Base-by-base conservation (phyloP, 192 early-diverging fungal genomes). In the Jimgerdemannia lactiflua region DNA sequence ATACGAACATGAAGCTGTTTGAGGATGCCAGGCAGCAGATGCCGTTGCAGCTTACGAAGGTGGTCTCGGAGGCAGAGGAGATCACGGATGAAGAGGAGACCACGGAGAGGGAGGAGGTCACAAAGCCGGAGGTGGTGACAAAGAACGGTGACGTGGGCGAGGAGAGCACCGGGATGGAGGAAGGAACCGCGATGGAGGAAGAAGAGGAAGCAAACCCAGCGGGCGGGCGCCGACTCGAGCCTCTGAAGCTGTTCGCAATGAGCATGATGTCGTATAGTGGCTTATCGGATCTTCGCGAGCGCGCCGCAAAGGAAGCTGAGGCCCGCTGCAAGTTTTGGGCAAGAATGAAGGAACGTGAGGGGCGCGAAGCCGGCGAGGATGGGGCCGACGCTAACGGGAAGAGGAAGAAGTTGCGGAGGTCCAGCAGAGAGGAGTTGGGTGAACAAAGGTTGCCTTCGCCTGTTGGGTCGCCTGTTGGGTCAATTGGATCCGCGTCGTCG, bases 1-100 rank as follows among this genome's bases (percentile, higher is more conserved):
- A 84, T 65, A 79, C 86, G 8, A 78, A 77, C 1, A 68, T 77
- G 43, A 79, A 82, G 63, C 69, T 86, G 3, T 86, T 79, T 75
- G 81, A 79, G 65, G 49, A 59, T 0, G 49, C 2, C 14, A 59
- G 49, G 2, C 49, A 59, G 49, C 8, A 59, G 49, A 6, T 10
- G 49, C 49, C 49, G 49, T 59, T 59, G 49, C 49, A 59, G 2
- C 6, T 59, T n/a, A n/a, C n/a, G n/a, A n/a, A n/a, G n/a, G n/a
- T n/a, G n/a, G n/a, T n/a, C n/a, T n/a, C n/a, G n/a, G n/a, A n/a
- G n/a, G n/a, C n/a, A n/a, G 29, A 29, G 1, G 29, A 29, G 29
- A 1, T 29, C 29, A 0, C 29, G 29, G 29, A 29, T 1, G 1
- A 1, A 29, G 29, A 29, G 29, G 72, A 72, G 14, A 19, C 7